Base-by-base conservation (phyloP, 2,329 filamentous ascomycete species). In the Cladosporium sp. region DNA sequence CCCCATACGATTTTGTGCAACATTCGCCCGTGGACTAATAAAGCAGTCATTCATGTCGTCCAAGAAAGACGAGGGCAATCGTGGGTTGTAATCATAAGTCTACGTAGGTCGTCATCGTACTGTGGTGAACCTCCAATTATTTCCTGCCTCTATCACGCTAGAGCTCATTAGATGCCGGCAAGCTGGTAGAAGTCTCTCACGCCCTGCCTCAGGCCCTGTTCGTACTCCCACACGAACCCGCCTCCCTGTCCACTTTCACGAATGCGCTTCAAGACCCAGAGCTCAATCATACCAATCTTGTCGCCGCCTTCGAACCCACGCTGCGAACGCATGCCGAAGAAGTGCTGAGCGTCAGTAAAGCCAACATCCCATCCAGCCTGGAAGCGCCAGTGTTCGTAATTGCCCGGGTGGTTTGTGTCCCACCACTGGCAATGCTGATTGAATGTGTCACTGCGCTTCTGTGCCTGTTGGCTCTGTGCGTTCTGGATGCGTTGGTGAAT, bases 201-300 rank as follows among this genome's bases (percentile, higher is more conserved):
- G 1, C 78, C 80, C 67, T 76, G 75, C 50, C 79, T 68, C 38
- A 81, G 55, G 2, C 80, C 80, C 59, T 79, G 76, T 66, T 80
- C 79, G 64, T 75, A 82, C 65, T 81, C 75, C 78, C 80, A 81
- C n/a, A 78, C 73, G 61, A 75, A 76, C 17, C 72, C 71, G 9
- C 78, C 78, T 38, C 72, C 72, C 62, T 80, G 76, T 2, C 78
- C 79, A 59, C 75, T 77, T 62, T 85, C 82, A 34, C 75, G 65
- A 40, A 85, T 69, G 36, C 83, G 76, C 70, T 83, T 84, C 67
- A 80, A 70, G 14, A 80, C 69, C 83, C 84, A 86, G n/a, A 84
- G 63, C 60, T 86, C 82, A 40, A 83, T 61, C 67, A 78, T 80
- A 7, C 83, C 83, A 69, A 86, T 82, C 65, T 74, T 80, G 66